Evolutionary conservation across 2,329 filamentous ascomycete species (phyloP), one percentile per base, ranked within the genome.

Genomic region (Grosmannia serpens): DNA sequence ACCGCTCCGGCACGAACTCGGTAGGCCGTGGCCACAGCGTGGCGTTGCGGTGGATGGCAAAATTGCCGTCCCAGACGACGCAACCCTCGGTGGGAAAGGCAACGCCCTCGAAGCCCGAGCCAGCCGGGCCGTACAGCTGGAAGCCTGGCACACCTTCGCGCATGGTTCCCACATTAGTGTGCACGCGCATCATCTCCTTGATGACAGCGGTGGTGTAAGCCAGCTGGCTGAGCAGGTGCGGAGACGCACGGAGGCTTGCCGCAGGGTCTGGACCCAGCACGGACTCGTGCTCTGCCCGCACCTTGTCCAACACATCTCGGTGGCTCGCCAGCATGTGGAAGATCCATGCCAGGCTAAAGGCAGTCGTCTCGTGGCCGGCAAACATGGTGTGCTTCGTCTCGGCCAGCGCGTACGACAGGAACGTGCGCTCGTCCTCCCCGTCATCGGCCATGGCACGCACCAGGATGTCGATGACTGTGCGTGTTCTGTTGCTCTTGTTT

Each of bases 181-280:
- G 80, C 38, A 83, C 65, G 11, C 81, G 74, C 22, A 83, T 69
- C 0, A 74, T 70, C 67, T 85, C 82, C 63, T 81, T 80, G 61
- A 82, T 74, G 24, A 81, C 74, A 49, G 79, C 80, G 11, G 69
- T 70, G 3, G 79, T 81, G 65, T 81, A 83, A 0, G 73, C 71
- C 20, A 84, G 72, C 31, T 74, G 71, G 65, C 77, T 79, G 57
- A 84, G 71, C 17, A 77, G 70, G 35, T 59, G 73, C 66, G 5
- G 78, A 73, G 31, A 77, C 67, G 15, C 71, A 62, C 49, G 69
- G 64, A 31, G 81, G 4, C 72, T 71, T 3, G 70, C 68, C 15
- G 71, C 68, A 29, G 70, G 64, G 47, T 76, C 72, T 4, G 49
- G 27, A 24, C 59, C 59, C 53, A 82, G 78, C 15, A 83, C 71